Conservation (phyloP, 352 stramenopile genomes). For the Elongisporangium prolatum region DNA sequence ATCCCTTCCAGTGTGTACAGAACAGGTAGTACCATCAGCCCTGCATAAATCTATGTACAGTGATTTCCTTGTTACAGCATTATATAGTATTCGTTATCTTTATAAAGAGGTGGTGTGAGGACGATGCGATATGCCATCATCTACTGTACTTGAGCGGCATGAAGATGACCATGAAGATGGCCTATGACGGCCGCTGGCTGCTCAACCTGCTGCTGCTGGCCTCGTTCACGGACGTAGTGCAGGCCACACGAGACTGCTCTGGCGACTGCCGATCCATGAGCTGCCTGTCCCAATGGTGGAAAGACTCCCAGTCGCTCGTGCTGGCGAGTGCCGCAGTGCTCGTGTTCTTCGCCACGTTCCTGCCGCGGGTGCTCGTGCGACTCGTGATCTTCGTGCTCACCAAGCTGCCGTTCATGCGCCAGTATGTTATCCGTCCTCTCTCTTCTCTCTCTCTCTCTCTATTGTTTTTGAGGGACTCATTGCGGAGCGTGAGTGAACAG, state of each 20-base stretch:
- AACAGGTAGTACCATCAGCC: neutral
- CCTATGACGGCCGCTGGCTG: neutral
- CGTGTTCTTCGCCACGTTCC: constrained; percentile 85
- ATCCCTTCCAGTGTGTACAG: no score
- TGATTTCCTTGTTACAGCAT: neutral
- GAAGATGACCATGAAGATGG: neutral
- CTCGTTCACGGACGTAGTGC: constrained; percentile 4
- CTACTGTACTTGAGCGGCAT: neutral
- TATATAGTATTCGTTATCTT: neutral
- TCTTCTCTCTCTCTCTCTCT: neutral
- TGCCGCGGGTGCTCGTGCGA: constrained; percentile 78
- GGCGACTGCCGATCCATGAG: constrained; percentile 37
- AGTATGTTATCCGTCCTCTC: constrained; percentile 32
- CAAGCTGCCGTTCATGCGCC: constrained; percentile 79
- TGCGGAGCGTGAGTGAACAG: constrained; percentile 13
- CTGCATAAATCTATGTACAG: neutral
- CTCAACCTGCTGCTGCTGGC: neutral
- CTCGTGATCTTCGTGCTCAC: constrained; percentile 84
- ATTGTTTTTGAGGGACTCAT: neutral
- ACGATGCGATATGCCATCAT: neutral
- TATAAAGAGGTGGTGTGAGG: neutral
- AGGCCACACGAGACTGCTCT: constrained; percentile 12
- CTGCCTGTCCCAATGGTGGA: constrained; percentile 63
- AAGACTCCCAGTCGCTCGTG: constrained; percentile 18
- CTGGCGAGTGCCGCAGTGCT: constrained; percentile 65